These are phyloP conservation scores for Exidia glandulosa DNA, from an alignment of 768 basidiomycete species.

Conservation along the genomic window DNA sequence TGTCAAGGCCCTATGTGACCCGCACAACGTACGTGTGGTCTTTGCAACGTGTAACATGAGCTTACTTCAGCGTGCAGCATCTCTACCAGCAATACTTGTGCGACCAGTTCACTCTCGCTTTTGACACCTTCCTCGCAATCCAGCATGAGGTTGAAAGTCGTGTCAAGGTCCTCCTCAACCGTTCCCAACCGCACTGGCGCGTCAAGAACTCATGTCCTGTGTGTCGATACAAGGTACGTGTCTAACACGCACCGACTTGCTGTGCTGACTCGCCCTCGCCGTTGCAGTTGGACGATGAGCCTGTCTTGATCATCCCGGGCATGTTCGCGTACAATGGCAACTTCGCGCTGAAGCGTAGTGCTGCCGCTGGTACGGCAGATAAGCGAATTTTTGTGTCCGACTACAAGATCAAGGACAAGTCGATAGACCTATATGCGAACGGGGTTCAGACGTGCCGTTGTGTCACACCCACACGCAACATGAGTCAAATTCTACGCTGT, in stretches of 20 bases:
- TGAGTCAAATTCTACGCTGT: background rate
- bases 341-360: conserved; percentile 5
- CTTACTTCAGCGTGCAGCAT: conserved; percentile 4
- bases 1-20: conserved; percentile 12
- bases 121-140: conserved; percentile 18
- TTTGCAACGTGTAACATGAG: conserved; percentile 7
- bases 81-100: conserved; percentile 6
- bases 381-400: background rate
- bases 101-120: conserved; percentile 15
- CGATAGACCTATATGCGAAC: background rate
- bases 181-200: conserved; percentile 12
- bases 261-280: background rate
- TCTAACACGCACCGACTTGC: background rate
- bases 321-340: conserved; percentile 14
- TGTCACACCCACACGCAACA: background rate
- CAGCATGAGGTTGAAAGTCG: conserved; percentile 6
- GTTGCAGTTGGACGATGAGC: conserved; percentile 10
- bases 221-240: conserved; percentile 12
- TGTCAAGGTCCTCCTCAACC: conserved; percentile 8
- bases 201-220: conserved; percentile 16
- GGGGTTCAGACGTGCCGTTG: background rate
- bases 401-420: background rate
- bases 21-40: conserved; percentile 5
- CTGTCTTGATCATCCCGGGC: conserved; percentile 5
- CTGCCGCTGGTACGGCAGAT: background rate